Evolutionary conservation across 2,329 filamentous ascomycete species (phyloP).

Genomic region (Microcyclospora tardicrescens): DNA sequence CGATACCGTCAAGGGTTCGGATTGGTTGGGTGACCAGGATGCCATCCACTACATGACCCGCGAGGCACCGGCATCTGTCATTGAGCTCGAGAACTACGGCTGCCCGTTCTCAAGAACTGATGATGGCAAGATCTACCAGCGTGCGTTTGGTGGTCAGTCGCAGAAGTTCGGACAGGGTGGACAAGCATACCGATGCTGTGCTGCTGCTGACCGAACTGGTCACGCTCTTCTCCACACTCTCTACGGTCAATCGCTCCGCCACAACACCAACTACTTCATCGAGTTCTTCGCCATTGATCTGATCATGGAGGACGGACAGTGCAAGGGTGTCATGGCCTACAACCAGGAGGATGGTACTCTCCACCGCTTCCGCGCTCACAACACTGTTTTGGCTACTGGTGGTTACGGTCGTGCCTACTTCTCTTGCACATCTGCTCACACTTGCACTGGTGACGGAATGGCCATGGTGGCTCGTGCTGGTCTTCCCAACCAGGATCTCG

Average conservation of each 20-base stretch:
- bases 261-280: slow-evolving; percentile 99
- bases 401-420: slow-evolving; percentile 98
- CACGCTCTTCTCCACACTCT: slow-evolving; percentile 97
- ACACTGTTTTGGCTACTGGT: slow-evolving; percentile 93
- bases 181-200: slow-evolving; percentile 94
- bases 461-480: slow-evolving; percentile 97
- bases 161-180: slow-evolving; percentile 92
- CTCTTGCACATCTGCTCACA: slow-evolving; percentile 94
- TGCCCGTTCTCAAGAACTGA: slow-evolving; percentile 95
- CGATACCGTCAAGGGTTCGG: slow-evolving; percentile 93
- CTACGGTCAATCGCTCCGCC: slow-evolving; percentile 88
- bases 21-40: slow-evolving; percentile 95
- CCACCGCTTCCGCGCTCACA: slow-evolving; percentile 90
- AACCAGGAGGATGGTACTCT: slow-evolving; percentile 98
- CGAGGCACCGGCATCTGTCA: slow-evolving; percentile 80
- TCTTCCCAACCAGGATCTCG: slow-evolving; percentile 96
- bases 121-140: slow-evolving; percentile 95
- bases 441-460: slow-evolving; percentile 97
- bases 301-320: slow-evolving; percentile 95
- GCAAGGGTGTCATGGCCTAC: slow-evolving; percentile 91
- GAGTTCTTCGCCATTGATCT: slow-evolving; percentile 96
- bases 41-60: slow-evolving; percentile 98
- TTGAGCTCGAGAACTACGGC: slow-evolving; percentile 94
- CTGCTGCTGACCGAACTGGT: slow-evolving; percentile 89
- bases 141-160: slow-evolving; percentile 95